Conservation (phyloP, 2,329 filamentous ascomycete species). For the Botrytis galanthina region DNA sequence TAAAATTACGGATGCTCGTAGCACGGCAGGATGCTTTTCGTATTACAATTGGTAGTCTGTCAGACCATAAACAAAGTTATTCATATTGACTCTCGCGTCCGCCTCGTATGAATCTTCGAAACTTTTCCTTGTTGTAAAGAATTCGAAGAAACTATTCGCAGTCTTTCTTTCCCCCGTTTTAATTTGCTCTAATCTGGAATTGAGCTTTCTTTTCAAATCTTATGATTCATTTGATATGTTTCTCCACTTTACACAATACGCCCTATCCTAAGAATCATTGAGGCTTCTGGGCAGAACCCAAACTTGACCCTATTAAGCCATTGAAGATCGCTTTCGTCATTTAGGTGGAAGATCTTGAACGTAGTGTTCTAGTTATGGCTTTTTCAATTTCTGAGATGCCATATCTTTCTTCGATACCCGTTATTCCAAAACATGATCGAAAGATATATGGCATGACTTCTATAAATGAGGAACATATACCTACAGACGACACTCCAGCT, state of each 20-base stretch:
- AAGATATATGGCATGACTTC: constrained; percentile 6
- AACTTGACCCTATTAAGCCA: constrained; percentile 1
- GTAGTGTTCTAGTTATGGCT: not conserved
- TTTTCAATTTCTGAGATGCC: not conserved
- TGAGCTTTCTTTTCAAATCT: constrained; percentile 2
- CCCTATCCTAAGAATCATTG: not conserved
- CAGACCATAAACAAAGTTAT: not conserved
- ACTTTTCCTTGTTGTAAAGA: not conserved
- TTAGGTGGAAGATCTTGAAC: not conserved
- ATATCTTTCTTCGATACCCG: not conserved
- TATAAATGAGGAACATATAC: constrained; percentile 7
- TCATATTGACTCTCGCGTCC: not conserved
- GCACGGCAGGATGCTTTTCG: not conserved
- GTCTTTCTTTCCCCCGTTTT: not conserved
- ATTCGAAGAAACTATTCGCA: not conserved
- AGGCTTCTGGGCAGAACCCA: not conserved
- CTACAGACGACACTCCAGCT: not conserved
- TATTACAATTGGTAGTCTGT: not conserved
- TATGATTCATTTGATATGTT: constrained; percentile 7
- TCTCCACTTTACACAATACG: not conserved
- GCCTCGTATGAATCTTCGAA: not conserved
- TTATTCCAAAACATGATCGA: not conserved
- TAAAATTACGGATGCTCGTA: constrained; percentile 14
- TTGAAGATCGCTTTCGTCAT: not conserved
- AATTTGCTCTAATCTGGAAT: constrained; percentile 7